Percentiles rank a stretch among this genome's conserved stretches.
Evolutionary conservation across 163 green algal genomes (phyloP).

Genomic region (Scenedesmus sp.): DNA sequence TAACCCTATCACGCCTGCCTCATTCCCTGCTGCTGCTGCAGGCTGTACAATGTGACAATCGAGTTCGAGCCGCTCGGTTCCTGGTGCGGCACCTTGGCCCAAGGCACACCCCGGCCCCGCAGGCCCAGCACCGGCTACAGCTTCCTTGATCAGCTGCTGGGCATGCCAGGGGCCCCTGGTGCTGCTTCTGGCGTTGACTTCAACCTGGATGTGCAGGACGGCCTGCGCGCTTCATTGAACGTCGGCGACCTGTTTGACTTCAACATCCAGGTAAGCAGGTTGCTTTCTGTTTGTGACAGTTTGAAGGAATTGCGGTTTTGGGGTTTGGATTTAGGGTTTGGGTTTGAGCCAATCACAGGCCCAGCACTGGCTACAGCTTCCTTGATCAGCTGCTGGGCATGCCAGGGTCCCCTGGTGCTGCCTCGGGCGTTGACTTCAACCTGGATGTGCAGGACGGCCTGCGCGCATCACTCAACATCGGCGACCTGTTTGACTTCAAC

Average conservation of each 20-base stretch:
- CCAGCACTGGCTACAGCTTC: background rate
- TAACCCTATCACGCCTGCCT: too few species aligned
- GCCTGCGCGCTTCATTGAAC: background rate
- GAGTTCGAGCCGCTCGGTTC: background rate
- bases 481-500: slow-evolving; percentile 14
- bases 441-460: background rate
- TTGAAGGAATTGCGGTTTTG: too few species aligned
- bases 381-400: background rate
- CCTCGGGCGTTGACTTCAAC: background rate
- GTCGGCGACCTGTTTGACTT: slow-evolving; percentile 13
- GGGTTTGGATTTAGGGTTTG: too few species aligned
- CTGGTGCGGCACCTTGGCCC: background rate
- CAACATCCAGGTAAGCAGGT: background rate
- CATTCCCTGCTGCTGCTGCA: background rate
- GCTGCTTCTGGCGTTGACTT: slow-evolving; percentile 14
- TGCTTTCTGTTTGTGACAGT: too few species aligned
- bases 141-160: background rate
- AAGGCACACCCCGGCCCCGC: too few species aligned
- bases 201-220: background rate
- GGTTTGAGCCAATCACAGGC: too few species aligned
- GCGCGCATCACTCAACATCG: background rate
- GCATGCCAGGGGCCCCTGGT: background rate
- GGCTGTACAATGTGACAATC: background rate
- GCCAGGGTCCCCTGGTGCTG: background rate
- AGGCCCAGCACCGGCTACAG: background rate